A percentile compares a stretch with the other conserved stretches of the same genome.
Conservation (phyloP, 2,329 filamentous ascomycete genomes). For the Epichloe sibirici region DNA sequence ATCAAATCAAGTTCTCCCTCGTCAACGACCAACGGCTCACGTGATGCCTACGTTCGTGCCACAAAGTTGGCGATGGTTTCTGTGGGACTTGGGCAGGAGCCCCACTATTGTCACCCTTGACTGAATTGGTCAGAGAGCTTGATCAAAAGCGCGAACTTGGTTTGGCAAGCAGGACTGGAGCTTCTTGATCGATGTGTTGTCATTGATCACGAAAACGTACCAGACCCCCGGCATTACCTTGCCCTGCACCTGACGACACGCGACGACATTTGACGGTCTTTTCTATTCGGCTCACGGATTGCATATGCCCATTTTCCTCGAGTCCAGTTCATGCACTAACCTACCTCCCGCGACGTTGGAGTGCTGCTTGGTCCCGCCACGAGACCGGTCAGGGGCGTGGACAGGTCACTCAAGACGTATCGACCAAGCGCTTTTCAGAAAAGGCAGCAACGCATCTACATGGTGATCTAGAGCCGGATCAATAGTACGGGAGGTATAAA, state of each 20-base stretch:
- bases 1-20: neutral
- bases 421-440: neutral
- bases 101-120: neutral
- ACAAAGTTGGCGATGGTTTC: neutral
- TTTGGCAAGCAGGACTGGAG: neutral
- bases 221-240: neutral
- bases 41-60: slow-evolving; percentile 13
- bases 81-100: neutral
- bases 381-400: slow-evolving; percentile 1
- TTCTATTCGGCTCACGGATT: neutral
- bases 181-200: neutral
- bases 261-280: neutral
- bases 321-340: neutral
- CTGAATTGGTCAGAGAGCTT: neutral
- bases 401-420: neutral
- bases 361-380: neutral
- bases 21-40: slow-evolving; percentile 10
- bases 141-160: neutral
- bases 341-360: neutral
- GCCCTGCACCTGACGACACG: neutral
- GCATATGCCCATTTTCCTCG: neutral
- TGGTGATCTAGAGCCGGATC: neutral
- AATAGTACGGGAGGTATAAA: slow-evolving; percentile 1
- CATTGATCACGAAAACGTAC: neutral
- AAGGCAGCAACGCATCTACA: neutral